Evolutionary conservation across 192 early-diverging fungal genomes (phyloP), one percentile per base, ranked within the genome.

Genomic region (Backusella mclennaniae): DNA sequence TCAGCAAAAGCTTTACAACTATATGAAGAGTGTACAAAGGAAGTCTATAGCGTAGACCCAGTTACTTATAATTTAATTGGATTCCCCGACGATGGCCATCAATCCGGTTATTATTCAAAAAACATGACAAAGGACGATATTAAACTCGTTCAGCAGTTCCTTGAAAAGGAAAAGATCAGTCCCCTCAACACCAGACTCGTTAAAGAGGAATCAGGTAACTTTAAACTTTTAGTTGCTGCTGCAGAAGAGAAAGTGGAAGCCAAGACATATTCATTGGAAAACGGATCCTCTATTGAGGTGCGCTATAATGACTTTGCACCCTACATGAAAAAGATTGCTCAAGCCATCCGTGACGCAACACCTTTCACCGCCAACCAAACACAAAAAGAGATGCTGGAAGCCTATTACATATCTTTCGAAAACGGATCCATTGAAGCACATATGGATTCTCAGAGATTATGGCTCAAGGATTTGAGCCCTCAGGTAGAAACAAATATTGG

Each of bases 401-500:
- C 46, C 8, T 90, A 90, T 71, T 80, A 78, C 9, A 69, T 80
- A 19, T 86, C 80, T 3, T 90, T 90, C 74, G 46, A 76, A 39
- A 85, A 85, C 6, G 89, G 89, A 12, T 89, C 88, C 21, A 89
- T 90, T 68, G 86, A 90, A 38, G 86, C 52, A 0, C 89, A 91
- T 76, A 86, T 83, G 66, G 87, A 90, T 26, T 85, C 82, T 15
- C 89, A 90, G 74, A 39, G 77, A 38, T 71, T 76, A 56, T 90
- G 89, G 89, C 83, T 90, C 41, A 83, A 81, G 69, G 89, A 90
- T 73, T 46, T 89, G 31, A 86, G 86, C 3, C 89, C 89, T 17
- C 73, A 66, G n/a, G 89, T 90, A 19, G 87, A 90, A 67, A 83
- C 76, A n/a, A 90, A 90, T 73, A 82, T 91, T 72, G 89, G 89